Evolutionary conservation across 2,329 filamentous ascomycete species (phyloP).

Genomic region (Ophiocordyceps camponoti-floridani): DNA sequence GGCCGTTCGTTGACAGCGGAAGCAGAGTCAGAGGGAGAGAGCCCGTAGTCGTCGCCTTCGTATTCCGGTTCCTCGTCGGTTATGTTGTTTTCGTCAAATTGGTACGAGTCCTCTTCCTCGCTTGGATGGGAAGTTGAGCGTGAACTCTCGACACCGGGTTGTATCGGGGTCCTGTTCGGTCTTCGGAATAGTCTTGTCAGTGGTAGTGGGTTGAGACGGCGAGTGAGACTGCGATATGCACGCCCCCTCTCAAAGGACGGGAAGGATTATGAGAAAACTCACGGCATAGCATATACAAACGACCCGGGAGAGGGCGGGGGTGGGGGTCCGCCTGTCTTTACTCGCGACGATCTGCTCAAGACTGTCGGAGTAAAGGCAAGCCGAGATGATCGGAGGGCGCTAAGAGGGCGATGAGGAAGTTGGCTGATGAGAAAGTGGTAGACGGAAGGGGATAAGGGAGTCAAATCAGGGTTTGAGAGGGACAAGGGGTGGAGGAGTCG

Average conservation of each 20-base stretch:
- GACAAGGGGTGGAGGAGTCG: slow-evolving; percentile 2
- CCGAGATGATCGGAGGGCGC: slow-evolving; percentile 1
- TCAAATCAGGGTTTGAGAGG: neutral
- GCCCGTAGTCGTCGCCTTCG: slow-evolving; percentile 19
- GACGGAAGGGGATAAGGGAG: neutral
- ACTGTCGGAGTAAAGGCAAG: slow-evolving; percentile 26
- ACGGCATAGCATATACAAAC: slow-evolving; percentile 23
- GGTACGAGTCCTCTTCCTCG: slow-evolving; percentile 19
- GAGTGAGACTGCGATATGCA: slow-evolving; percentile 1
- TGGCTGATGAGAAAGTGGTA: neutral
- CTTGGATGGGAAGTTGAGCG: slow-evolving; percentile 18
- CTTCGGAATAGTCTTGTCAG: slow-evolving; percentile 11
- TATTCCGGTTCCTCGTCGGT: slow-evolving; percentile 23
- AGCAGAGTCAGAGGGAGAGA: slow-evolving; percentile 41
- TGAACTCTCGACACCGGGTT: slow-evolving; percentile 12
- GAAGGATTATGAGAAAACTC: slow-evolving; percentile 12
- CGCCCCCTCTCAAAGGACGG: slow-evolving; percentile 1
- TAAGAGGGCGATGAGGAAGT: neutral
- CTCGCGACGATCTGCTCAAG: slow-evolving; percentile 26
- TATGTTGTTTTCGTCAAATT: slow-evolving; percentile 13
- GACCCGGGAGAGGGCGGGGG: neutral
- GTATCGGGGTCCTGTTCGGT: slow-evolving; percentile 8
- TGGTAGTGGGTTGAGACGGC: slow-evolving; percentile 7
- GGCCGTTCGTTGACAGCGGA: slow-evolving; percentile 23
- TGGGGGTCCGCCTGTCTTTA: slow-evolving; percentile 13